A percentile compares a stretch with the other conserved stretches of the same genome.
Evolutionary conservation across 495 filamentous ascomycete genomes (phyloP).

Genomic region (Neurospora sp.): DNA sequence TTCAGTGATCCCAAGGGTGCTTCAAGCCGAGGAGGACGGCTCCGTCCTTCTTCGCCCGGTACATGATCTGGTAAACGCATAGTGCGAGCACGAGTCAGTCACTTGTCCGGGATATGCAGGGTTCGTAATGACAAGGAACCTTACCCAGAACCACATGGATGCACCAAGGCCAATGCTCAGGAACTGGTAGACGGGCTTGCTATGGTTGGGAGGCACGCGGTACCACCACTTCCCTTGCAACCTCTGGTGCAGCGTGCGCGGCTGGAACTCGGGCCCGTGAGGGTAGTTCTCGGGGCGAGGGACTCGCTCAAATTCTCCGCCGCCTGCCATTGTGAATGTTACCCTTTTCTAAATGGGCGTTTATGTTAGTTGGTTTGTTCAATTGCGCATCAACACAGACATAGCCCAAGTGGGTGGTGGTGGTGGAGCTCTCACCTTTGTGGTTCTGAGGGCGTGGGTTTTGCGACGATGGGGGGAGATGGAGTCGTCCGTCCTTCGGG

Average conservation of each 20-base stretch:
- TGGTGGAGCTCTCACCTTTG: background rate
- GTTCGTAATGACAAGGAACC: slow-evolving; percentile 15
- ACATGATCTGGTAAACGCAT: slow-evolving; percentile 60
- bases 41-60: slow-evolving; percentile 86
- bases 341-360: too few species aligned
- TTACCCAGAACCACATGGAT: slow-evolving; percentile 99
- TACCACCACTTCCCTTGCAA: background rate
- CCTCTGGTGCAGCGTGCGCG: background rate
- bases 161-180: slow-evolving; percentile 79
- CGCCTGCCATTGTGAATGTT: background rate
- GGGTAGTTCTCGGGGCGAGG: background rate
- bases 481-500: background rate
- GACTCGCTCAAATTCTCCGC: background rate
- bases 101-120: background rate
- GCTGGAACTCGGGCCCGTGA: background rate
- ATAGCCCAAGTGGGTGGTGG: background rate
- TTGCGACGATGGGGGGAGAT: background rate
- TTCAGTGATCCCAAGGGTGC: slow-evolving; percentile 95
- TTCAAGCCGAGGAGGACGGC: slow-evolving; percentile 85
- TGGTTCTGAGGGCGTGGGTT: background rate
- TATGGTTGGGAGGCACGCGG: slow-evolving; percentile 27
- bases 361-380: background rate
- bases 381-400: background rate
- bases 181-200: slow-evolving; percentile 69
- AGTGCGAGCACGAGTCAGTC: background rate